phyloP scores from a whole-genome alignment of 805 yeast genomes.

The Brettanomyces naardenensis region DNA sequence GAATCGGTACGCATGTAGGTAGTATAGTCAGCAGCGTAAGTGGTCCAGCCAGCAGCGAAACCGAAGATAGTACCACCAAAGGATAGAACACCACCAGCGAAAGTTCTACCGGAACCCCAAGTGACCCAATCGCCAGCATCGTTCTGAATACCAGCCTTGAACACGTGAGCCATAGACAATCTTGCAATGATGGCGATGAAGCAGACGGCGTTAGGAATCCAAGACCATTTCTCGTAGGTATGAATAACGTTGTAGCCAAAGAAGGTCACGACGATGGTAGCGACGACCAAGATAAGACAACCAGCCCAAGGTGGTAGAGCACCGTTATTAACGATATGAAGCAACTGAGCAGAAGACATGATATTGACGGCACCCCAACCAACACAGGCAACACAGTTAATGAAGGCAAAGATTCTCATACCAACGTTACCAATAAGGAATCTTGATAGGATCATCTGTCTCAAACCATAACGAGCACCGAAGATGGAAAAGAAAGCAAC shows the following conservation, averaged over 20 bases:
- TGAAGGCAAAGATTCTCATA: slow-evolving; percentile 66
- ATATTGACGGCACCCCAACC: slow-evolving; percentile 96
- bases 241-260: slow-evolving; percentile 85
- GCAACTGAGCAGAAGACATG: slow-evolving; percentile 79
- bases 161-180: slow-evolving; percentile 58
- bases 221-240: slow-evolving; percentile 72
- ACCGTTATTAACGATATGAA: slow-evolving; percentile 62
- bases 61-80: slow-evolving; percentile 83
- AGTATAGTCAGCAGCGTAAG: slow-evolving; percentile 88
- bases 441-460: slow-evolving; percentile 81
- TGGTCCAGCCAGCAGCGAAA: slow-evolving; percentile 91
- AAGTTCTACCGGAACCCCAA: slow-evolving; percentile 48
- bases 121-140: slow-evolving; percentile 20
- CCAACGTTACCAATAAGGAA: slow-evolving; percentile 70
- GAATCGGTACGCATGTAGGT: slow-evolving; percentile 72
- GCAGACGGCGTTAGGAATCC: slow-evolving; percentile 74
- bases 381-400: slow-evolving; percentile 78
- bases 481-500: slow-evolving; percentile 80
- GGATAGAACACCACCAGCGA: slow-evolving; percentile 70
- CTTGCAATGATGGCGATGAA: slow-evolving; percentile 77
- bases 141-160: slow-evolving; percentile 39
- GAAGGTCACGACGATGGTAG: slow-evolving; percentile 66
- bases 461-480: slow-evolving; percentile 77
- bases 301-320: slow-evolving; percentile 88
- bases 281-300: slow-evolving; percentile 59